Conservation (phyloP, 2,329 filamentous ascomycete species). For the Stylonectria norvegica region DNA sequence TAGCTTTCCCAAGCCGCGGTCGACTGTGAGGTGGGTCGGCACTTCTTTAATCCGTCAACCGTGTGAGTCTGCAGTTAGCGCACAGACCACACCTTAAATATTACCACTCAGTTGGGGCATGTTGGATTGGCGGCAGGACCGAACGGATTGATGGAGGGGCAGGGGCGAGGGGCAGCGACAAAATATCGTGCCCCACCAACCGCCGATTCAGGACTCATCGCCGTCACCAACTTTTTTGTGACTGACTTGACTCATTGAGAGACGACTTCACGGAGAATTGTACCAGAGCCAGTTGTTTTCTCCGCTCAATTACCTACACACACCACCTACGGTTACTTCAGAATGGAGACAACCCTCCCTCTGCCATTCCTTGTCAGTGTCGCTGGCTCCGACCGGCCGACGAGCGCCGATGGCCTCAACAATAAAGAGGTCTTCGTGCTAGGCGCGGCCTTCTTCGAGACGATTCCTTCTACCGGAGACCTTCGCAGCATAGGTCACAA, state of each 20-base stretch:
- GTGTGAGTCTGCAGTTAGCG: slow-evolving; percentile 4
- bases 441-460: slow-evolving; percentile 57
- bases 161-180: slow-evolving; percentile 28
- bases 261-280: slow-evolving; percentile 2
- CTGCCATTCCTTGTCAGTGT: slow-evolving; percentile 62
- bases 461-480: slow-evolving; percentile 46
- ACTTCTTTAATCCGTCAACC: slow-evolving; percentile 22
- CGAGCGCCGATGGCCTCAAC: slow-evolving; percentile 50
- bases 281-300: slow-evolving; percentile 2
- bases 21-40: not conserved
- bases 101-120: slow-evolving; percentile 13
- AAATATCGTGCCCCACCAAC: slow-evolving; percentile 27
- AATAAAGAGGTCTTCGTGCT: slow-evolving; percentile 57
- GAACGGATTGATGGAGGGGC: slow-evolving; percentile 18
- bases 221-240: slow-evolving; percentile 26
- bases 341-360: slow-evolving; percentile 63
- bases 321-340: slow-evolving; percentile 14
- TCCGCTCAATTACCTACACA: slow-evolving; percentile 13
- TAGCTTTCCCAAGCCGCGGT: not conserved
- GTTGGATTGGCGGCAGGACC: slow-evolving; percentile 13
- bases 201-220: slow-evolving; percentile 28
- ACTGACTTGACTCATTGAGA: slow-evolving; percentile 22
- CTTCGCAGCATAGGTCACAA: slow-evolving; percentile 51
- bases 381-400: slow-evolving; percentile 47
- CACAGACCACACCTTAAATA: slow-evolving; percentile 38